Conservation (phyloP, 192 early-diverging fungal species). For the Linnemannia zychae region DNA sequence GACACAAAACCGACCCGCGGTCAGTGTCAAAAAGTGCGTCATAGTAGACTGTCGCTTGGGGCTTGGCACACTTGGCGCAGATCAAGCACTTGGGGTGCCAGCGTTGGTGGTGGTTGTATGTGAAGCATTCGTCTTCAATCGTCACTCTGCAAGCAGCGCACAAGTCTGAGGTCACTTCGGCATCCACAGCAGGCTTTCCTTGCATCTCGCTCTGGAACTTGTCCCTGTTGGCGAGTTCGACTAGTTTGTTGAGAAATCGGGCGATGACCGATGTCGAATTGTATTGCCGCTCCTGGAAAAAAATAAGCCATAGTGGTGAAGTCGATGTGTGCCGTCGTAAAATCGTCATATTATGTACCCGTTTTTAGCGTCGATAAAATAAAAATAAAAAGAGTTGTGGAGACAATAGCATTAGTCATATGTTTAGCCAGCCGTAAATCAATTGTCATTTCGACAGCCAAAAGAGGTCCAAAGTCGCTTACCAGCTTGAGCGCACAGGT, state of each 20-base stretch:
- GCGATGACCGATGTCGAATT: slow-evolving; percentile 64
- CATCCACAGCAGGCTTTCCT: slow-evolving; percentile 63
- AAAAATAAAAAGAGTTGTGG: not conserved
- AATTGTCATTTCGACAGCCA: not conserved
- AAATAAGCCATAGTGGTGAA: not conserved
- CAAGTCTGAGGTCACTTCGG: slow-evolving; percentile 80
- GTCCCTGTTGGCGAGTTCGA: slow-evolving; percentile 72
- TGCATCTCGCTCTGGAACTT: slow-evolving; percentile 37
- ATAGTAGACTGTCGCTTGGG: slow-evolving; percentile 58
- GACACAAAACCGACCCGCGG: slow-evolving; percentile 63
- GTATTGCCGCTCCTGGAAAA: slow-evolving; percentile 72
- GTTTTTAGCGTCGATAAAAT: not conserved
- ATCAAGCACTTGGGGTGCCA: slow-evolving; percentile 90
- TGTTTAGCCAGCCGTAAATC: not conserved
- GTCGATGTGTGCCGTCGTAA: not conserved
- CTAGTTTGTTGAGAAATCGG: slow-evolving; percentile 84
- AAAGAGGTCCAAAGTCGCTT: slow-evolving; percentile 22
- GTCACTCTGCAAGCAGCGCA: slow-evolving; percentile 84
- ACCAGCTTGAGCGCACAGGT: slow-evolving; percentile 89
- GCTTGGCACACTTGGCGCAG: slow-evolving; percentile 77
- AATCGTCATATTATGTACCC: slow-evolving; percentile 6
- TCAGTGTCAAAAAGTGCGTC: slow-evolving; percentile 66
- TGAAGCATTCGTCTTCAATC: slow-evolving; percentile 92
- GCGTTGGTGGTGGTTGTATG: slow-evolving; percentile 69
- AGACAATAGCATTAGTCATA: not conserved